A percentile compares a stretch with the other conserved stretches of the same genome.
Conservation (phyloP, 2,329 filamentous ascomycete species). For the Keithomyces neogunnii region DNA sequence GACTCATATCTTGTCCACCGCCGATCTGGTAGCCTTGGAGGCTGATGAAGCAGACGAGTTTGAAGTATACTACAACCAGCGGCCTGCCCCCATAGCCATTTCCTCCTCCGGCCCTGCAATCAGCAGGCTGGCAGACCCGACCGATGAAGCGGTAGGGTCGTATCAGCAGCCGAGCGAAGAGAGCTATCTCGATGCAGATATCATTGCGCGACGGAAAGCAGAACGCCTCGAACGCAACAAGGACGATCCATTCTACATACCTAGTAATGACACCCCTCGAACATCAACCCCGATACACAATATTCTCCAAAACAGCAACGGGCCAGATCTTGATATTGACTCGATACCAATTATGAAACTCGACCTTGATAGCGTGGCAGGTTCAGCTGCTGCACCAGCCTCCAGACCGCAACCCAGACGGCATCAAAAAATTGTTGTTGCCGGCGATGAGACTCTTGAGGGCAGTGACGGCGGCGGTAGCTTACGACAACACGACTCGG, state of each 20-base stretch:
- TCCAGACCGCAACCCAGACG: conserved; percentile 31
- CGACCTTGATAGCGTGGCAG: conserved; percentile 53
- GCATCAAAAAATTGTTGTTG: conserved; percentile 57
- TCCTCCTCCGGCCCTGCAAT: conserved; percentile 46
- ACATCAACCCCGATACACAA: conserved; percentile 71
- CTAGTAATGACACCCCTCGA: conserved; percentile 42
- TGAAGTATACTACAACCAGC: conserved; percentile 55
- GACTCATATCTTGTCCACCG: conserved; percentile 53
- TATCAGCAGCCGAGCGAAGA: conserved; percentile 57
- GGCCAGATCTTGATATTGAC: conserved; percentile 79
- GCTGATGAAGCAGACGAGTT: conserved; percentile 57
- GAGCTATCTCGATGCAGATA: conserved; percentile 62
- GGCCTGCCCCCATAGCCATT: conserved; percentile 40
- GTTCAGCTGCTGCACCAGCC: conserved; percentile 20
- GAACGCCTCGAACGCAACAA: conserved; percentile 75
- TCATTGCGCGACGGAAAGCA: conserved; percentile 62
- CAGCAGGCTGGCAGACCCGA: conserved; percentile 40
- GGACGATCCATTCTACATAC: conserved; percentile 95
- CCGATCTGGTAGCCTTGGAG: conserved; percentile 39
- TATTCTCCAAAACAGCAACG: conserved; percentile 64
- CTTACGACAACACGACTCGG: conserved; percentile 41
- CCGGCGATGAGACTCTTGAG: conserved; percentile 64
- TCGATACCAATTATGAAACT: conserved; percentile 94
- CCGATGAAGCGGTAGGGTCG: conserved; percentile 40
- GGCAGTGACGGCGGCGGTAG: conserved; percentile 41